phyloP scores from a whole-genome alignment of 176 grass and related monocot genomes.

The Leersia perrieri region DNA sequence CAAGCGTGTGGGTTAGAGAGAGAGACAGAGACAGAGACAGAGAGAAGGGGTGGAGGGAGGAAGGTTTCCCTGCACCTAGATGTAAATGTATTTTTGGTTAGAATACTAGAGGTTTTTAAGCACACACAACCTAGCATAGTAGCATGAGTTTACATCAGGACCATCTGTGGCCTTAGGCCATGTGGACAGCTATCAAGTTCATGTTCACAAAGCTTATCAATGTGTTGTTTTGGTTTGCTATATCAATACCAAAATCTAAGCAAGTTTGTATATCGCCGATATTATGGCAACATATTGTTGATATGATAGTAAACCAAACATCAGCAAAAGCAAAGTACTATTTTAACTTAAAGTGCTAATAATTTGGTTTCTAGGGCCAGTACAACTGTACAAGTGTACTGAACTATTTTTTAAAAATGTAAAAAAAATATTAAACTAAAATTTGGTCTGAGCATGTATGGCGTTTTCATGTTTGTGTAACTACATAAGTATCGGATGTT shows the following conservation, averaged over 20 bases:
- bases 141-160: constrained; percentile 17
- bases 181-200: background rate
- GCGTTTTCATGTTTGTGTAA: too few relatives aligned
- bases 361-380: background rate
- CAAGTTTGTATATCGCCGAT: too few relatives aligned
- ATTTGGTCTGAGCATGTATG: too few relatives aligned
- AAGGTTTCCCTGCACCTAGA: constrained; percentile 35
- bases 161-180: constrained; percentile 26
- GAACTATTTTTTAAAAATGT: background rate
- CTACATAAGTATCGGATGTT: too few relatives aligned
- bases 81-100: constrained; percentile 26
- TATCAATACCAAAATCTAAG: too few relatives aligned
- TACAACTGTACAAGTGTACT: too few relatives aligned
- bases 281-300: too few relatives aligned
- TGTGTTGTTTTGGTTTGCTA: too few relatives aligned
- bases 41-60: background rate
- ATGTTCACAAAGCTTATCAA: background rate
- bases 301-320: too few relatives aligned
- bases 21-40: constrained; percentile 7
- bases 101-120: constrained; percentile 45
- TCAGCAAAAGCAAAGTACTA: too few relatives aligned
- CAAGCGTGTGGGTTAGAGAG: constrained; percentile 14
- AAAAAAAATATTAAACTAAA: too few relatives aligned
- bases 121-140: constrained; percentile 27
- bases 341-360: too few relatives aligned